A percentile compares a stretch with the other conserved stretches of the same genome.
Conservation (phyloP, 257 asterid genomes). For the Osmanthus fragrans region DNA sequence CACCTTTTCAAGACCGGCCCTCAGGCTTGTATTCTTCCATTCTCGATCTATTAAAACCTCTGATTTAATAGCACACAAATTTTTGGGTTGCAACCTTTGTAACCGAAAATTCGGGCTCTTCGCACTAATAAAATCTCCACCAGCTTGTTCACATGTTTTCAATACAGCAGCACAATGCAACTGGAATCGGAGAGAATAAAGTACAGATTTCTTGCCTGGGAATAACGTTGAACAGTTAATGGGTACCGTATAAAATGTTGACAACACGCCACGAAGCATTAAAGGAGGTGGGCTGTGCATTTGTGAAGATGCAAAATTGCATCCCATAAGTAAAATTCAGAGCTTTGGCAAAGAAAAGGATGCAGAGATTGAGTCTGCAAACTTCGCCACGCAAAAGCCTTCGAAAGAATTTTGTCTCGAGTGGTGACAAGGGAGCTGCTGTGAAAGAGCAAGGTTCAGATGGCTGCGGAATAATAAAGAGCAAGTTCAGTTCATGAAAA, state of each 20-base stretch:
- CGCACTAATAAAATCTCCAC: slow-evolving; percentile 7
- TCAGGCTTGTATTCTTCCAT: slow-evolving; percentile 16
- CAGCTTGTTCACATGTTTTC: slow-evolving; percentile 14
- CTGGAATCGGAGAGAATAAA: slow-evolving; percentile 19
- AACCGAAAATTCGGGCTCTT: slow-evolving; percentile 23
- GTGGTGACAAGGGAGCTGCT: background rate
- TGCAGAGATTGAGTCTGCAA: background rate
- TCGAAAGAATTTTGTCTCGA: background rate
- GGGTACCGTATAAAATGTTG: slow-evolving; percentile 36
- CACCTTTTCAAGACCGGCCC: slow-evolving; percentile 24
- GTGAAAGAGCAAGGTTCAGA: too few relatives aligned
- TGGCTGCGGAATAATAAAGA: too few relatives aligned
- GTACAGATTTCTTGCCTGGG: slow-evolving; percentile 25
- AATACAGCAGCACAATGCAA: slow-evolving; percentile 39
- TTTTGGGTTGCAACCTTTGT: background rate
- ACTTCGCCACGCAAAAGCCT: background rate
- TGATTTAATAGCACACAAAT: slow-evolving; percentile 19
- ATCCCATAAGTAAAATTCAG: slow-evolving; percentile 34
- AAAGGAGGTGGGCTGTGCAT: slow-evolving; percentile 38
- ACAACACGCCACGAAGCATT: slow-evolving; percentile 11
- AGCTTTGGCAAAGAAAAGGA: background rate
- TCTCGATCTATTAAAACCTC: slow-evolving; percentile 29
- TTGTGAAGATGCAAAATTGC: slow-evolving; percentile 31
- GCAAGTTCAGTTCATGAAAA: too few relatives aligned
- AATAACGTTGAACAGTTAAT: slow-evolving; percentile 36